phyloP scores from a whole-genome alignment of 129 eudicot genomes.

The Arctium minus region DNA sequence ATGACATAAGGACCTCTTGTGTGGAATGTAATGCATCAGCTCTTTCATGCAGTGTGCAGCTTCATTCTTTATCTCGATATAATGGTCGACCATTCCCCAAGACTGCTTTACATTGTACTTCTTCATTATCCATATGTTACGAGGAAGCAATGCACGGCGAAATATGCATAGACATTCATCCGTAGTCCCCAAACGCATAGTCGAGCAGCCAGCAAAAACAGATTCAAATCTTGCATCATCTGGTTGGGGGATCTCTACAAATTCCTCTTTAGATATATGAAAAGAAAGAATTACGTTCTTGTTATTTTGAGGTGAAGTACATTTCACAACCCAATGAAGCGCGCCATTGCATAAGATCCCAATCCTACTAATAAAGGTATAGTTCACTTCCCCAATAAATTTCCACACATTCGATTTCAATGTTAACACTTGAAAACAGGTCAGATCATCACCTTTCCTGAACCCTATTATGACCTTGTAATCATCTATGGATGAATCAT shows the following conservation, averaged over 20 bases:
- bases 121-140: slow-evolving; percentile 21
- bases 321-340: slow-evolving; percentile 14
- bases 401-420: slow-evolving; percentile 24
- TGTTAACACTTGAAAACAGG: slow-evolving; percentile 8
- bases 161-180: slow-evolving; percentile 13
- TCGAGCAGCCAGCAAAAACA: not conserved
- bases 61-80: not conserved
- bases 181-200: slow-evolving; percentile 4
- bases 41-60: not conserved
- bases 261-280: not conserved
- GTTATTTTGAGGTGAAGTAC: not conserved
- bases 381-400: slow-evolving; percentile 5
- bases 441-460: not conserved
- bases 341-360: slow-evolving; percentile 26
- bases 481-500: slow-evolving; percentile 25
- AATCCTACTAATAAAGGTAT: not conserved
- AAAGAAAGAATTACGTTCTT: slow-evolving; percentile 12
- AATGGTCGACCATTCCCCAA: slow-evolving; percentile 2
- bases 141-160: not conserved
- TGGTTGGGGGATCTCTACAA: not conserved
- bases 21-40: not conserved
- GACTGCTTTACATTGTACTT: slow-evolving; percentile 8
- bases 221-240: not conserved
- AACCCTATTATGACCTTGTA: slow-evolving; percentile 17
- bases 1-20: not conserved